These are phyloP conservation scores for Chrysosporium queenslandicum DNA, from an alignment of 2,329 filamentous ascomycete genomes.

Conservation along the genomic window DNA sequence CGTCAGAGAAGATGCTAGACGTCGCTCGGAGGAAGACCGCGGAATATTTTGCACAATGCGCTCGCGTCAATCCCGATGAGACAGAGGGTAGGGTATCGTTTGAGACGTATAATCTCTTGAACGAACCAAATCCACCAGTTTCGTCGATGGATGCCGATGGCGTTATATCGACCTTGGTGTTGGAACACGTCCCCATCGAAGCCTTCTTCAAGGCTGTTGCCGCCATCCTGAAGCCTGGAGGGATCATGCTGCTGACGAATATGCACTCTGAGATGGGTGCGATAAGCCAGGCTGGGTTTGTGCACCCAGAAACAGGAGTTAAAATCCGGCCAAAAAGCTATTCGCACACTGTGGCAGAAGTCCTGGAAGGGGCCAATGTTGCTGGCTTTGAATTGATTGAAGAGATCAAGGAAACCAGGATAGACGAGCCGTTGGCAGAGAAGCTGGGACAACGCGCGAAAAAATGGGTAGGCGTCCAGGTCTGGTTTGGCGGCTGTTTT, in stretches of 20 bases:
- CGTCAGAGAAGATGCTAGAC: slow-evolving; percentile 48
- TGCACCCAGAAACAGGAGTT: slow-evolving; percentile 42
- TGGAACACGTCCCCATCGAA: slow-evolving; percentile 52
- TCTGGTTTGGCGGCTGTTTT: slow-evolving; percentile 47
- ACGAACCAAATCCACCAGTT: slow-evolving; percentile 20
- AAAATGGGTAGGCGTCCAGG: slow-evolving; percentile 52
- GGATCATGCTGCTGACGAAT: slow-evolving; percentile 52
- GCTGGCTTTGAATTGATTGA: slow-evolving; percentile 39
- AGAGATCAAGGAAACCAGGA: slow-evolving; percentile 35
- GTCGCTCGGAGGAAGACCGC: slow-evolving; percentile 39
- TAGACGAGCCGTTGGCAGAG: slow-evolving; percentile 48
- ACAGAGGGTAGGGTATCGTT: slow-evolving; percentile 10
- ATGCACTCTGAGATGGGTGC: slow-evolving; percentile 58
- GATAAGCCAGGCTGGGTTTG: slow-evolving; percentile 52
- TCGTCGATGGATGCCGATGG: slow-evolving; percentile 30
- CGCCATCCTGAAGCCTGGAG: slow-evolving; percentile 38
- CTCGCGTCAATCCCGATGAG: neutral
- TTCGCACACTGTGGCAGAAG: slow-evolving; percentile 45
- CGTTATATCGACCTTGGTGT: slow-evolving; percentile 52
- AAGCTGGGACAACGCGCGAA: slow-evolving; percentile 49
- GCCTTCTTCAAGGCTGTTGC: slow-evolving; percentile 48
- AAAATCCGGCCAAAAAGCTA: slow-evolving; percentile 54
- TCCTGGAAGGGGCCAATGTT: slow-evolving; percentile 40
- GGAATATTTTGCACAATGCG: slow-evolving; percentile 5
- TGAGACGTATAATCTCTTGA: slow-evolving; percentile 34